Base-by-base conservation (phyloP, 352 stramenopile species). In the Phytopythium boreale region DNA sequence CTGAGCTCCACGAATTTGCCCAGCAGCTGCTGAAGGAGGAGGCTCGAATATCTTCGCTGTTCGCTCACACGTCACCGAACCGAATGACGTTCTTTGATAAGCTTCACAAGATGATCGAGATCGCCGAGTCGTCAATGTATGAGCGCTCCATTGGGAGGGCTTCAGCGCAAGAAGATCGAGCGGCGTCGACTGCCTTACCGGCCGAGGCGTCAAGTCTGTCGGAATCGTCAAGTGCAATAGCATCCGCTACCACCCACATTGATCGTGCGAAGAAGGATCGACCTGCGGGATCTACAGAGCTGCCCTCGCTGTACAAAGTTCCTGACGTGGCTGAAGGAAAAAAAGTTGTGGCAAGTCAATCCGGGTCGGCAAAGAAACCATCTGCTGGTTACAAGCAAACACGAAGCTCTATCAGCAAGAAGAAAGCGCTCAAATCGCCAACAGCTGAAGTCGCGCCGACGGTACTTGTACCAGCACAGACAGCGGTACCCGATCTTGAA, bases 61-160 rank as follows among this genome's bases (percentile, higher is more conserved):
- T 87, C 15, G 65, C 64, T 31, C 64, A 60, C 26, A 73, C 71
- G 31, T 79, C 76, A n/a, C 68, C 74, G 0, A 83, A 80, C 47
- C 74, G 82, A 24, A 85, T 91, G 77, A 86, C 73, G 20, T 91
- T 91, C 36, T 88, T 80, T 6, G 80, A 89, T 56, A 91, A 89
- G 56, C 66, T 91, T 4, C 82, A 91, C 72, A 88, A 86, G 67
- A 91, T 91, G 82, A 91, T 91, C 59, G 76, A 91, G 65, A 89
- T 89, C 44, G 80, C 80, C 1, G 82, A 92, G 43, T 82, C 79
- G 9, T 87, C 83, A 0, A 88, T 92, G 75, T 82, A 80, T 29
- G 76, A 89, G 31, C 70, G 66, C 19, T 71, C 58, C 46, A 44
- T 70, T 26, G 60, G 20, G 22, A 39, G 27, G 19, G 15, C 17